Conservation (phyloP, 2,329 filamentous ascomycete species). For the Ophiocordyceps camponoti-rufipedis region DNA sequence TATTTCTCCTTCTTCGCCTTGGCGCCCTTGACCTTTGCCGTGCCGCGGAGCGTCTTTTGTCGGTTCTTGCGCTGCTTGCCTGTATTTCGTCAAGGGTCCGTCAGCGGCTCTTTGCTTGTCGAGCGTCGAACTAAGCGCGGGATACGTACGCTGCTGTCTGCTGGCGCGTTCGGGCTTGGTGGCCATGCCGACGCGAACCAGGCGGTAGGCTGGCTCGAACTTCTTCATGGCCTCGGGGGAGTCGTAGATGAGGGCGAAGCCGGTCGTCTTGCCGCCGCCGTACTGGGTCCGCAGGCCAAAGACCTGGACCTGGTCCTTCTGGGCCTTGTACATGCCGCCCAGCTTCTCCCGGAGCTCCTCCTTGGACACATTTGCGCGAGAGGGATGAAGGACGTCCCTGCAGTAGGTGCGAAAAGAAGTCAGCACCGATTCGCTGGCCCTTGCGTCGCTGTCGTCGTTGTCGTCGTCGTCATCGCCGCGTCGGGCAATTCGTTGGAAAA, state of each 20-base stretch:
- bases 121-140: not conserved
- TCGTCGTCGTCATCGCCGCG: not conserved
- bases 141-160: slow-evolving; percentile 92
- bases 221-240: slow-evolving; percentile 98
- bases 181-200: slow-evolving; percentile 82
- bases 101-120: slow-evolving; percentile 4
- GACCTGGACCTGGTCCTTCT: slow-evolving; percentile 93
- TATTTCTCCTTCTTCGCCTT: slow-evolving; percentile 91
- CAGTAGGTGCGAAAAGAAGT: not conserved
- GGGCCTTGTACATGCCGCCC: slow-evolving; percentile 89
- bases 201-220: slow-evolving; percentile 97
- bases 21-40: slow-evolving; percentile 94
- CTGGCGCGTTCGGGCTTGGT: slow-evolving; percentile 92
- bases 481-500: slow-evolving; percentile 9
- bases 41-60: slow-evolving; percentile 94
- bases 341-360: slow-evolving; percentile 95
- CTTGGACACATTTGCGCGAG: slow-evolving; percentile 97
- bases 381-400: slow-evolving; percentile 99
- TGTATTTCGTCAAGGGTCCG: slow-evolving; percentile 23
- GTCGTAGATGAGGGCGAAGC: slow-evolving; percentile 98
- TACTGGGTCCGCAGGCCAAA: slow-evolving; percentile 98
- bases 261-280: slow-evolving; percentile 99
- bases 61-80: slow-evolving; percentile 99
- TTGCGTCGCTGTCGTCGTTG: not conserved
- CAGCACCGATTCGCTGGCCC: slow-evolving; percentile 2